Evolutionary conservation across 1,284 basidiomycete genomes (phyloP), one percentile per base, ranked within the genome.

Genomic region (Irpex lacteus): DNA sequence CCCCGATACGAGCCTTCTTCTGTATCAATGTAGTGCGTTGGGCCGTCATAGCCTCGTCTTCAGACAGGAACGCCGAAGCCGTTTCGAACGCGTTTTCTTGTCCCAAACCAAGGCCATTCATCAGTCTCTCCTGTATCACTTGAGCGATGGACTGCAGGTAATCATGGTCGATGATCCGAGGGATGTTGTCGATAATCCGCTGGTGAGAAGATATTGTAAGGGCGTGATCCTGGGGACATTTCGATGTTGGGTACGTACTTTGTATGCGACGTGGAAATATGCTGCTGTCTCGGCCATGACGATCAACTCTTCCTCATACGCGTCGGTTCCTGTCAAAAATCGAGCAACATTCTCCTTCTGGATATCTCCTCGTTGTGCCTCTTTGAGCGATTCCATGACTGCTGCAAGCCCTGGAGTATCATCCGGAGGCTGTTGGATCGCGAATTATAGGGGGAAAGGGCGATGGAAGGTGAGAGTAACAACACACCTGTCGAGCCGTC

Each of bases 251-350:
- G 47, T 26, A 53, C 59, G 13, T 8, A 68, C 67, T 63, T 68
- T 68, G 59, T 66, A 68, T 4, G 56, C 59, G 58, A 68, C 67
- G 49, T 68, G 65, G 59, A 68, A 68, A 49, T 68, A 68, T 36
- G 67, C 67, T 1, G 63, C 40, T 18, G 65, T 63, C 60, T 68
- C 67, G 1, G 67, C 67, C 67, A 68, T 68, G 37, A 68, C 65
- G 18, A 61, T 59, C 34, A 68, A 55, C 40, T 68, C 63, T 37
- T 66, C 60, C n/a, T 66, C 67, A 50, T 64, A 61, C 21, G 44
- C 19, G 38, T 66, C 61, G 40, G 40, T 13, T 5, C 40, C 40
- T 47, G 40, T 47, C 13, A 47, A n/a, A n/a, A 47, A 47, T n/a
- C 40, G 40, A n/a, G 40, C 40, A 47, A n/a, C 40, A n/a, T 47